Evolutionary conservation across 2,329 filamentous ascomycete species (phyloP).

Genomic region (Chaetothyriales sp.): DNA sequence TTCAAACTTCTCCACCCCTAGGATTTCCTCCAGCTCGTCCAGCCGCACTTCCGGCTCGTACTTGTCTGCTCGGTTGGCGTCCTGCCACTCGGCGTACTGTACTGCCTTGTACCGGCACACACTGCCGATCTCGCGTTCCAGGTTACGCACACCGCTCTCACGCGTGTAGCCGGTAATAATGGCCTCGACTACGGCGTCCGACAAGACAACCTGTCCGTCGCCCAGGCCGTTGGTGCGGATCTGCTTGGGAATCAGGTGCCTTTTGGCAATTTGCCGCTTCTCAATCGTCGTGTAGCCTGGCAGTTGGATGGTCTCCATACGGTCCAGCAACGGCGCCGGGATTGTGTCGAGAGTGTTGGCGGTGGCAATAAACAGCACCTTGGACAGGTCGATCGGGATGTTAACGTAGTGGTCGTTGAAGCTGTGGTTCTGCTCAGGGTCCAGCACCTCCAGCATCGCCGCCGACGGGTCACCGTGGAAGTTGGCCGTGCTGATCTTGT

Average conservation of each 20-base stretch:
- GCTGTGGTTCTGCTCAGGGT: conserved; percentile 89
- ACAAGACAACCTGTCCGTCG: conserved; percentile 58
- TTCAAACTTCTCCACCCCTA: conserved; percentile 86
- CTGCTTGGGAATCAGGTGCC: conserved; percentile 93
- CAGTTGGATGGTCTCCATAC: conserved; percentile 90
- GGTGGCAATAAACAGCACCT: conserved; percentile 93
- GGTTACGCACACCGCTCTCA: conserved; percentile 86
- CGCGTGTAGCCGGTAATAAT: conserved; percentile 94
- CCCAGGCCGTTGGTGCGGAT: conserved; percentile 75
- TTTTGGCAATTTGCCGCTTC: conserved; percentile 85
- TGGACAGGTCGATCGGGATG: conserved; percentile 87
- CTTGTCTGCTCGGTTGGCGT: conserved; percentile 42
- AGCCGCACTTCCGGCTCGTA: conserved; percentile 63
- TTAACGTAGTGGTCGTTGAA: conserved; percentile 96
- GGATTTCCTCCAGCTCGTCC: conserved; percentile 72
- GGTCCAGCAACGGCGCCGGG: conserved; percentile 78
- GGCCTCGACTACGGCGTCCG: conserved; percentile 75
- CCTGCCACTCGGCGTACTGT: conserved; percentile 79
- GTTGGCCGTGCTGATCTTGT: conserved; percentile 84
- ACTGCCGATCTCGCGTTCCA: conserved; percentile 87
- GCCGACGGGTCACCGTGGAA: conserved; percentile 92
- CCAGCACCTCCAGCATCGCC: conserved; percentile 93
- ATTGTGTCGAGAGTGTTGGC: conserved; percentile 93
- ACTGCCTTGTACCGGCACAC: conserved; percentile 93
- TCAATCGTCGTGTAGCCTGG: conserved; percentile 94